Conservation (phyloP, 1,284 basidiomycete species). For the Trichosporon sp. region DNA sequence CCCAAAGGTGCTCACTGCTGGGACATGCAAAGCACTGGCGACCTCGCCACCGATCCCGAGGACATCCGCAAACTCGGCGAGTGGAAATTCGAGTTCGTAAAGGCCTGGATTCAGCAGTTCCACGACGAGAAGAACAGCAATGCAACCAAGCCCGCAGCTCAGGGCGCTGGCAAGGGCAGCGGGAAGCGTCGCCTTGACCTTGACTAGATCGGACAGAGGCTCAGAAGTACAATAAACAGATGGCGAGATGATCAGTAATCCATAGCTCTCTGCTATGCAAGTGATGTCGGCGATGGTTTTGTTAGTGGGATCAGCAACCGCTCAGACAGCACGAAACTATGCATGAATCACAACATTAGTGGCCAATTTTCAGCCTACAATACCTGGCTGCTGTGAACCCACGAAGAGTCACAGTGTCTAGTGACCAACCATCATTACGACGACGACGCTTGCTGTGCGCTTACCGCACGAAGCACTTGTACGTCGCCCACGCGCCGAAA, state of each 20-base stretch:
- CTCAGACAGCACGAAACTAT: too few species aligned
- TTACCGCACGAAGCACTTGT: conserved; percentile 15
- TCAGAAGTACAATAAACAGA: too few species aligned
- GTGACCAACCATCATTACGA: too few species aligned
- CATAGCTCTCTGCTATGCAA: too few species aligned
- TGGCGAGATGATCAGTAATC: too few species aligned
- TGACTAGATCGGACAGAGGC: background rate
- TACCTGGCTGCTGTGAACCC: too few species aligned
- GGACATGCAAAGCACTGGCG: background rate
- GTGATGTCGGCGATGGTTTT: too few species aligned
- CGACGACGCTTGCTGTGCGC: too few species aligned
- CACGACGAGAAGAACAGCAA: background rate
- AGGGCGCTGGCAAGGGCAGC: background rate
- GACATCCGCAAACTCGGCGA: background rate
- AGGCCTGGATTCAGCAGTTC: conserved; percentile 1
- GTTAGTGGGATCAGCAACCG: too few species aligned
- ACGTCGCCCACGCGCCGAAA: conserved; percentile 71
- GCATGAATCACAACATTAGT: too few species aligned
- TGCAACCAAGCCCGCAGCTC: background rate
- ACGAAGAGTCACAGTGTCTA: too few species aligned
- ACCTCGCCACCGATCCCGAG: background rate
- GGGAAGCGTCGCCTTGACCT: background rate
- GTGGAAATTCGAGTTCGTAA: background rate
- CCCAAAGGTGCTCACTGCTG: background rate
- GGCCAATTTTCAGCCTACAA: too few species aligned